Evolutionary conservation across 179 eudicot genomes (phyloP).

Genomic region (Actinidia polygama): DNA sequence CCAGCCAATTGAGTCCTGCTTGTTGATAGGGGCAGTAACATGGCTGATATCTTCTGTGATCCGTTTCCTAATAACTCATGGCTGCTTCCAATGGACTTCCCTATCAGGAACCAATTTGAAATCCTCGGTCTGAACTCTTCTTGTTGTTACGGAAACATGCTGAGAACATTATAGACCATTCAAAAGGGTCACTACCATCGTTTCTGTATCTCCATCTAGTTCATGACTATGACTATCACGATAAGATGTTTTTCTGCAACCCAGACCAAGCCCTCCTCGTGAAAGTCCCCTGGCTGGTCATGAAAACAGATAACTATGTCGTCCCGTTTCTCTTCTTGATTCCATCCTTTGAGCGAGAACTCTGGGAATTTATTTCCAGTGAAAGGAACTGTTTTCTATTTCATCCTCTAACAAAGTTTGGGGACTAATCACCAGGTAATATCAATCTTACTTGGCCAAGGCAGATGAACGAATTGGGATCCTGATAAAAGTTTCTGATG

Average conservation of each 20-base stretch:
- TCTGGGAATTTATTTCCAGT: slow-evolving; percentile 64
- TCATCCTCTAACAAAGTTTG: slow-evolving; percentile 91
- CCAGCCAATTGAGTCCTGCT: slow-evolving; percentile 43
- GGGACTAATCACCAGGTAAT: slow-evolving; percentile 79
- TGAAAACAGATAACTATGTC: slow-evolving; percentile 81
- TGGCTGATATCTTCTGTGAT: slow-evolving; percentile 81
- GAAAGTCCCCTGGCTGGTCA: slow-evolving; percentile 68
- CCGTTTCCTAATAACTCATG: slow-evolving; percentile 79
- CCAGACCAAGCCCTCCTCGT: slow-evolving; percentile 53
- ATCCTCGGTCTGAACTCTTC: slow-evolving; percentile 37
- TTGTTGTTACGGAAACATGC: slow-evolving; percentile 62
- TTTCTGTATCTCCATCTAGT: slow-evolving; percentile 71
- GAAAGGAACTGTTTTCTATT: slow-evolving; percentile 79
- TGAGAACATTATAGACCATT: slow-evolving; percentile 33
- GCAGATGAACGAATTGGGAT: slow-evolving; percentile 83
- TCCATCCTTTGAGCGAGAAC: slow-evolving; percentile 69
- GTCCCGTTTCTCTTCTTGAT: slow-evolving; percentile 80
- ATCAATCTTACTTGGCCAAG: slow-evolving; percentile 74
- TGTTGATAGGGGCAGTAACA: slow-evolving; percentile 63
- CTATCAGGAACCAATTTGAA: slow-evolving; percentile 52
- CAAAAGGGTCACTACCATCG: slow-evolving; percentile 24
- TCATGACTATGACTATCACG: slow-evolving; percentile 75
- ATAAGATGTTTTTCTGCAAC: slow-evolving; percentile 87
- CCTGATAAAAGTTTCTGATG: no score
- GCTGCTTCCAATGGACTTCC: slow-evolving; percentile 75